phyloP scores from a whole-genome alignment of 2,329 filamentous ascomycete species.

The Colletotrichum aenigma region DNA sequence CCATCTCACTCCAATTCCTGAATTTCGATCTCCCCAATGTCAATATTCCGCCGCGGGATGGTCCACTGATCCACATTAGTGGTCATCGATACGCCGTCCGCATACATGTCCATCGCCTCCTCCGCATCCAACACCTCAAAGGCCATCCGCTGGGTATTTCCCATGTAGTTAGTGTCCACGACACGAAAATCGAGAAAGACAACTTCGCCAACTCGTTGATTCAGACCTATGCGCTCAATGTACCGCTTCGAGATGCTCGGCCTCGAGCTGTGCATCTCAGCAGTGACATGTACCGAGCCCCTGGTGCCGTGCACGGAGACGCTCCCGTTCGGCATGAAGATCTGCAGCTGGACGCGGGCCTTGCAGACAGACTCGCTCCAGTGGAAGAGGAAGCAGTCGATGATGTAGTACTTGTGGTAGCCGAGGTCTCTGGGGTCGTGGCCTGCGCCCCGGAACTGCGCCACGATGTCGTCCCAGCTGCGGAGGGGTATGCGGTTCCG shows the following conservation, averaged over 20 bases:
- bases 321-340: not conserved
- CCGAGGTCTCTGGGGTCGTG: not conserved
- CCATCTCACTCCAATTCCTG: not conserved
- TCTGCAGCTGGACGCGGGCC: not conserved
- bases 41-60: not conserved
- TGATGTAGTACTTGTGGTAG: not conserved
- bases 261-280: not conserved
- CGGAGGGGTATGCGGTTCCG: not conserved
- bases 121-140: not conserved
- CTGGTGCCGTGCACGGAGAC: not conserved
- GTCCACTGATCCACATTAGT: not conserved
- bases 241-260: not conserved
- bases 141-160: not conserved
- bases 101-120: not conserved
- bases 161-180: not conserved
- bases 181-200: not conserved
- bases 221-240: not conserved
- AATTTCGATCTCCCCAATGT: not conserved
- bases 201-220: not conserved
- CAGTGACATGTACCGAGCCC: not conserved
- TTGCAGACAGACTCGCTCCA: not conserved
- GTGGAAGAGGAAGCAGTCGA: not conserved
- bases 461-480: not conserved
- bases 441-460: not conserved
- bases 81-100: not conserved